Percentiles rank a stretch among this genome's conserved stretches.
Conservation (phyloP, 2,329 filamentous ascomycete species). For the Aureobasidium melanogenum region DNA sequence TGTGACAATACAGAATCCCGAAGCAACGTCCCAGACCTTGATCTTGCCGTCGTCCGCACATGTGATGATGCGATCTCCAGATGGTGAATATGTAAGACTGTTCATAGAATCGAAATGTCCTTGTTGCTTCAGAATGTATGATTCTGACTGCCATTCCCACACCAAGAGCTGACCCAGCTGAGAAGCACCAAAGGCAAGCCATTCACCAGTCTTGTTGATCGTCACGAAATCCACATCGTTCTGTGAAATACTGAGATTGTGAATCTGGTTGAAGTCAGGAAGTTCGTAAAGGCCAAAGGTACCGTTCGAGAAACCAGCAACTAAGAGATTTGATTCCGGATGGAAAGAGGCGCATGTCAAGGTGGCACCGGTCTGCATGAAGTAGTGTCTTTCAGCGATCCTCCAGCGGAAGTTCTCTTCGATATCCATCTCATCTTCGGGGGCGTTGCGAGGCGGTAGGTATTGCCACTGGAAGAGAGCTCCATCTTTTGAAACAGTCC, state of each 20-base stretch:
- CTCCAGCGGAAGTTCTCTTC: slow-evolving; percentile 74
- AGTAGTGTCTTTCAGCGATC: slow-evolving; percentile 85
- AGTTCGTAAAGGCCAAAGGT: slow-evolving; percentile 91
- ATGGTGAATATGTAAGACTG: slow-evolving; percentile 82
- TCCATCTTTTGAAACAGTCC: slow-evolving; percentile 95
- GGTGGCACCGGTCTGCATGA: slow-evolving; percentile 81
- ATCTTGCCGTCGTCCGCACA: slow-evolving; percentile 95
- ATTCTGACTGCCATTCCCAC: slow-evolving; percentile 99
- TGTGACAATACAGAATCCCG: slow-evolving; percentile 94
- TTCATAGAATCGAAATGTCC: slow-evolving; percentile 97
- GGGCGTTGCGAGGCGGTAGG: slow-evolving; percentile 49
- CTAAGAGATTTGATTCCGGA: slow-evolving; percentile 76
- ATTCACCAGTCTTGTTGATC: slow-evolving; percentile 90
- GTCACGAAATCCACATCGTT: slow-evolving; percentile 93
- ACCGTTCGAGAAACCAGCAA: slow-evolving; percentile 91
- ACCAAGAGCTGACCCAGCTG: slow-evolving; percentile 93
- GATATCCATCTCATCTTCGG: slow-evolving; percentile 44
- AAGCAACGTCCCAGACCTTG: slow-evolving; percentile 95
- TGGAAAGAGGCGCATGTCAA: slow-evolving; percentile 90
- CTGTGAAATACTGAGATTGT: slow-evolving; percentile 88
- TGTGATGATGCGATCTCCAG: slow-evolving; percentile 87
- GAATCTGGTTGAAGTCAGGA: slow-evolving; percentile 91
- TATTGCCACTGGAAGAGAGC: slow-evolving; percentile 93
- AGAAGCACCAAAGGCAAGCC: slow-evolving; percentile 93
- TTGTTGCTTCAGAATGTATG: slow-evolving; percentile 96